Evolutionary conservation across 1,284 basidiomycete genomes (phyloP).

Genomic region (Trichosporon inkin): DNA sequence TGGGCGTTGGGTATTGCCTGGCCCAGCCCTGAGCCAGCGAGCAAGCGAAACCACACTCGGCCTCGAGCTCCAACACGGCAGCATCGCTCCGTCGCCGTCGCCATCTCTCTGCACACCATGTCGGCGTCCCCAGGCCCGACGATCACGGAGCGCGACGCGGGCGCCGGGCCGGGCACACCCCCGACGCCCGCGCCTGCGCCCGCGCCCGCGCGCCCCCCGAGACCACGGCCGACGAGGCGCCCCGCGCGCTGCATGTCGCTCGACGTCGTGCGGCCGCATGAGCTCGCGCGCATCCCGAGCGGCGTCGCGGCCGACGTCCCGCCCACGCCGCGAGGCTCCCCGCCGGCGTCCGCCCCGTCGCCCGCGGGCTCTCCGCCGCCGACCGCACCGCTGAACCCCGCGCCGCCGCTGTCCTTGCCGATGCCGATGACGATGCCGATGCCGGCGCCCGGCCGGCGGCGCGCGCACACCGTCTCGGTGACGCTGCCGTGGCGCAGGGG

Average conservation of each 20-base stretch:
- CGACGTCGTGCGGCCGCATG: background rate
- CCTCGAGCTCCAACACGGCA: background rate
- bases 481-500: constrained; percentile 10
- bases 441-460: background rate
- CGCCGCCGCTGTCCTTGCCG: background rate
- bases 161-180: background rate
- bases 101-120: background rate
- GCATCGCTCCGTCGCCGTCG: background rate
- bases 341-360: background rate
- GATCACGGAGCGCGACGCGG: background rate
- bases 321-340: background rate
- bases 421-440: background rate
- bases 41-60: background rate
- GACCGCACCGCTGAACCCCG: background rate
- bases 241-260: background rate
- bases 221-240: background rate
- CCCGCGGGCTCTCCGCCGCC: background rate
- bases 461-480: constrained; percentile 23
- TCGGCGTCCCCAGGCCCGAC: background rate
- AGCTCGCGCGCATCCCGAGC: background rate
- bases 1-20: background rate
- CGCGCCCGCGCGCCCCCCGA: background rate
- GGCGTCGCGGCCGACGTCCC: background rate
- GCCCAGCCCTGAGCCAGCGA: background rate
- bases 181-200: background rate